Base-by-base conservation (phyloP, 805 yeast species). In the Yarrowia deformans region DNA sequence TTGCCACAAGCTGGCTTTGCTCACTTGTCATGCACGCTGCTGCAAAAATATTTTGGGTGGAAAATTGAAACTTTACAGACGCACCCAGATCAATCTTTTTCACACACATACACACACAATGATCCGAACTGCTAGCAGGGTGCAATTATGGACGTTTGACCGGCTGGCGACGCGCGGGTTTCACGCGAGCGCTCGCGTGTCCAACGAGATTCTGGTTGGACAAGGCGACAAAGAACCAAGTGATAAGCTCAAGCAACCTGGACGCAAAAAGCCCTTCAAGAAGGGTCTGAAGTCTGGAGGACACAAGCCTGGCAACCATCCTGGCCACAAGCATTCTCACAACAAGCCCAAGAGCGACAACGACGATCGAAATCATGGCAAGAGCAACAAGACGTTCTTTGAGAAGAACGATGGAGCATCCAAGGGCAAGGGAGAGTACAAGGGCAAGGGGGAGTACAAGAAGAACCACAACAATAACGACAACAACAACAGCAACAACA, bases 61-160 rank as follows among this genome's bases (percentile, higher is more conserved):
- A 52, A 52, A 18, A n/a, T 34, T 35, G n/a, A 52, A 52, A 52
- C 14, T 52, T 52, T 52, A 32, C 19, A 23, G 29, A 23, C n/a
- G 39, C 18, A 23, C 4, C 9, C 54, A 49, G 39, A 49, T 32
- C 39, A 37, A 16, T 32, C 54, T 49, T 29, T 16, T n/a, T 23
- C 29, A 23, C 29, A 23, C 29, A 23, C 29, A 23, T 16, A 16
- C 37, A 16, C 29, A 29, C 35, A 29, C 8, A 37, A 60, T 60
- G 66, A 60, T 60, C 42, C 40, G 66, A 34, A 34, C 52, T 14
- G 66, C 52, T 0, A 60, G 42, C 16, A 18, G 50, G 32, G 42
- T 60, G n/a, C 12, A 40, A 42, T 13, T 29, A 14, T 40, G 48
- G 63, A 14, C 19, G 4, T 19, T 42, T 16, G 37, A 10, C 14